Conservation (phyloP, 108 stramenopile species). For the Skeletonema potamos region DNA sequence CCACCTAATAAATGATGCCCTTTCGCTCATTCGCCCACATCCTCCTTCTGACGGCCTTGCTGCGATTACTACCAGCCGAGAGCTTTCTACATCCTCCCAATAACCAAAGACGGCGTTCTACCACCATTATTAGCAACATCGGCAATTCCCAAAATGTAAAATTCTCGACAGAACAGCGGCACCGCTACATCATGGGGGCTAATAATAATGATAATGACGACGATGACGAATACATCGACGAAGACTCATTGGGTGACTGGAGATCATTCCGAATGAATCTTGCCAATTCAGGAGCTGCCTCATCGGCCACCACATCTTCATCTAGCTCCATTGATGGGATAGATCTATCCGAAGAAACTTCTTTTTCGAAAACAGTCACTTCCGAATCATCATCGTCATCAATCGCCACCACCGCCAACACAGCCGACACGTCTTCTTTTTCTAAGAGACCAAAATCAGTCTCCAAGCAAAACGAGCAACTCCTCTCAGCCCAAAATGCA, state of each 20-base stretch:
- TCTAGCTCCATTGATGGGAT: constrained; percentile 25
- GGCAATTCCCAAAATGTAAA: too few relatives aligned
- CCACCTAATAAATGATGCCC: too few relatives aligned
- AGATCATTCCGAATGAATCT: constrained; percentile 61
- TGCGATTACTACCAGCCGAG: neutral
- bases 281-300: constrained; percentile 8
- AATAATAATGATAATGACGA: constrained; percentile 19
- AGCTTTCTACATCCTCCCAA: neutral
- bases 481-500: constrained; percentile 59
- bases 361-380: neutral
- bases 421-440: too few relatives aligned
- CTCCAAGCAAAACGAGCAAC: constrained; percentile 59
- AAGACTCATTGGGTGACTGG: constrained; percentile 61
- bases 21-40: neutral
- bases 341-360: constrained; percentile 2
- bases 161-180: neutral
- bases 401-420: neutral
- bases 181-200: neutral
- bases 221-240: constrained; percentile 61
- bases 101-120: too few relatives aligned
- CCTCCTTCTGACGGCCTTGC: neutral
- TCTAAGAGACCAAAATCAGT: constrained; percentile 49
- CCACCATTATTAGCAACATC: too few relatives aligned
- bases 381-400: neutral
- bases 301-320: neutral